Evolutionary conservation across 164 flowering plant species (phyloP).

Genomic region (Nymphaea thermarum): DNA sequence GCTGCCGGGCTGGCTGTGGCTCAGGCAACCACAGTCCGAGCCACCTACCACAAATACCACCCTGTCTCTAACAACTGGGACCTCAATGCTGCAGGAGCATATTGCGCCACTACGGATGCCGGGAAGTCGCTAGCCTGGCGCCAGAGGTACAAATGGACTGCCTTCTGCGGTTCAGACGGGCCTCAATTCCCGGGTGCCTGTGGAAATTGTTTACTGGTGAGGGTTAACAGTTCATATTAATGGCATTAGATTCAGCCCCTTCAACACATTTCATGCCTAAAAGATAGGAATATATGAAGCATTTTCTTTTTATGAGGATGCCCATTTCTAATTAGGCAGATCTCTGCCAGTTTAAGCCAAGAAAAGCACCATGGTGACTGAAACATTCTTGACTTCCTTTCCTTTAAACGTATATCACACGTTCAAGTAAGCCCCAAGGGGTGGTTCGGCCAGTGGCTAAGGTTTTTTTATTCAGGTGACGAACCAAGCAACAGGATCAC

Average conservation of each 20-base stretch:
- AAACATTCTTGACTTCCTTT: no score
- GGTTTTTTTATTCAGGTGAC: slow-evolving; percentile 33
- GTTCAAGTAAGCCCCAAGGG: no score
- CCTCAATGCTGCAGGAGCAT: slow-evolving; percentile 22
- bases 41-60: slow-evolving; percentile 35
- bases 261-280: no score
- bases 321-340: no score
- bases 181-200: slow-evolving; percentile 28
- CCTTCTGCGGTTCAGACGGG: slow-evolving; percentile 35
- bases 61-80: slow-evolving; percentile 33
- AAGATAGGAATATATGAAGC: no score
- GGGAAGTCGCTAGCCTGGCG: slow-evolving; percentile 33
- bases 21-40: slow-evolving; percentile 26
- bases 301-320: no score
- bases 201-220: slow-evolving; percentile 33
- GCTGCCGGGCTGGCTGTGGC: no score
- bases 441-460: no score
- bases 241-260: no score
- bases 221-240: not conserved
- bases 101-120: slow-evolving; percentile 41
- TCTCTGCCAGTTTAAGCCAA: no score
- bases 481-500: slow-evolving; percentile 41
- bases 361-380: no score
- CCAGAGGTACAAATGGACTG: slow-evolving; percentile 30
- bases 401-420: no score